Percentiles rank a stretch among this genome's conserved stretches.
Conservation (phyloP, 108 stramenopile species). For the Cyclotella kingstonii region DNA sequence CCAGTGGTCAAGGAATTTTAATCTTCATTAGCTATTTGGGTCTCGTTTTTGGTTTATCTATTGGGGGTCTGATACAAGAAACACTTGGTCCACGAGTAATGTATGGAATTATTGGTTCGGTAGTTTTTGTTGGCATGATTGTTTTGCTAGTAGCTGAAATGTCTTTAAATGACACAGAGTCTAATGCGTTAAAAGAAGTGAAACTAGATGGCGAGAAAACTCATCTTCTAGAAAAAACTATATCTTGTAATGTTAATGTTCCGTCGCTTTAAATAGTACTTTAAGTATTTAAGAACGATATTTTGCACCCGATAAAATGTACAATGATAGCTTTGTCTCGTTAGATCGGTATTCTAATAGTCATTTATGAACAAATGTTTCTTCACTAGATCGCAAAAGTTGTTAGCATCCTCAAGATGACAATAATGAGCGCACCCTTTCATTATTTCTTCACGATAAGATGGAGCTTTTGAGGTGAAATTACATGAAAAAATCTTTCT, state of each 20-base stretch:
- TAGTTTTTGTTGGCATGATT: slow-evolving; percentile 3
- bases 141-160: slow-evolving; percentile 10
- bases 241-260: too few species aligned
- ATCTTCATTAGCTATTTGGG: slow-evolving; percentile 47
- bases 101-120: slow-evolving; percentile 10
- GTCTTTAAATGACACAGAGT: slow-evolving; percentile 2
- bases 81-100: slow-evolving; percentile 10
- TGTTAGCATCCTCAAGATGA: slow-evolving; percentile 39
- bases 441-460: slow-evolving; percentile 38
- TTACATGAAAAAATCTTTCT: slow-evolving; percentile 26
- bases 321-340: not conserved
- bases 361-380: slow-evolving; percentile 40
- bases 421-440: slow-evolving; percentile 43
- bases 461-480: slow-evolving; percentile 2
- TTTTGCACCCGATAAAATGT: not conserved
- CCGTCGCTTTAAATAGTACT: not conserved
- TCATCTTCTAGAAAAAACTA: not conserved
- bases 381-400: slow-evolving; percentile 31
- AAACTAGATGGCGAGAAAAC: not conserved
- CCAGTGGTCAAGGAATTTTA: slow-evolving; percentile 60
- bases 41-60: slow-evolving; percentile 43
- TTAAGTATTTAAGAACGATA: not conserved
- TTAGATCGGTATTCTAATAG: slow-evolving; percentile 10
- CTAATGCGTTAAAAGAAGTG: too few species aligned
- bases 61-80: slow-evolving; percentile 49